phyloP scores from a whole-genome alignment of 805 yeast genomes.

The Kodamaea kakaduensis region DNA sequence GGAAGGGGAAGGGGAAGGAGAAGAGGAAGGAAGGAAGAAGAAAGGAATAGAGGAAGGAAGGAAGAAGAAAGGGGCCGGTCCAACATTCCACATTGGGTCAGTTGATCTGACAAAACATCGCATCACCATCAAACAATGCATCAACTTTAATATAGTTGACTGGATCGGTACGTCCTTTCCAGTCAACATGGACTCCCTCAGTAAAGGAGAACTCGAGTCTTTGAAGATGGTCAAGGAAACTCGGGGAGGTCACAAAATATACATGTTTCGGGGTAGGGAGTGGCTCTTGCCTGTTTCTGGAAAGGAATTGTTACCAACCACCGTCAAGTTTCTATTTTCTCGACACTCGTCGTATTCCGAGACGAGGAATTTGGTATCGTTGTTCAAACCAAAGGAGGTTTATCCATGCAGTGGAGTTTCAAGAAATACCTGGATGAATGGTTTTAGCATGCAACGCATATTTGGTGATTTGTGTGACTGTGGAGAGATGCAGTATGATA shows the following conservation, averaged over 20 bases:
- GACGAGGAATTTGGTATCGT: slow-evolving; percentile 27
- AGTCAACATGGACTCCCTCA: slow-evolving; percentile 14
- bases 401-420: slow-evolving; percentile 40
- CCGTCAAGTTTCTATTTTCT: slow-evolving; percentile 37
- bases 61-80: neutral
- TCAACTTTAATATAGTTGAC: slow-evolving; percentile 35
- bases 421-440: slow-evolving; percentile 29
- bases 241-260: slow-evolving; percentile 19
- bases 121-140: slow-evolving; percentile 33
- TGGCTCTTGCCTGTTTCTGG: slow-evolving; percentile 30
- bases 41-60: neutral
- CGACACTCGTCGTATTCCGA: slow-evolving; percentile 48
- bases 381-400: slow-evolving; percentile 38
- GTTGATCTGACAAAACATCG: slow-evolving; percentile 8
- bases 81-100: slow-evolving; percentile 1
- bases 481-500: slow-evolving; percentile 14
- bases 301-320: slow-evolving; percentile 29
- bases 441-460: slow-evolving; percentile 36
- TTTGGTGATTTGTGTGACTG: slow-evolving; percentile 35
- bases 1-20: no score
- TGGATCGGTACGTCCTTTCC: slow-evolving; percentile 29
- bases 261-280: slow-evolving; percentile 18
- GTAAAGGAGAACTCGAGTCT: slow-evolving; percentile 11
- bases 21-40: neutral
- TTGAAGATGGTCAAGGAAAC: slow-evolving; percentile 17